Evolutionary conservation across 2,329 filamentous ascomycete genomes (phyloP).

Genomic region (Colletotrichum sp.): DNA sequence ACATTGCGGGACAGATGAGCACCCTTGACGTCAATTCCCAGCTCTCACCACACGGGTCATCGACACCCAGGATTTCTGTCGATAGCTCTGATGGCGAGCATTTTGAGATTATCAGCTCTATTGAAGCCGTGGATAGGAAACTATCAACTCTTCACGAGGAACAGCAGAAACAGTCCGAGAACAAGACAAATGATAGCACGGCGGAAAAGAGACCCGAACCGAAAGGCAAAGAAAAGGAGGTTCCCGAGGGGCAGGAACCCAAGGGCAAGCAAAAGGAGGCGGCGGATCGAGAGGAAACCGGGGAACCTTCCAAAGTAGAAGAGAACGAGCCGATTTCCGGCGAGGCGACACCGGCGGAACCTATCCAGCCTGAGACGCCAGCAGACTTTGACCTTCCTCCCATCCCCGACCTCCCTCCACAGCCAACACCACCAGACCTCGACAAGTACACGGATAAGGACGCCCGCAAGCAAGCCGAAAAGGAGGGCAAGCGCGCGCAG

Average conservation of each 20-base stretch:
- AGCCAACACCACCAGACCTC: constrained; percentile 62
- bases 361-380: neutral
- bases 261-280: constrained; percentile 10
- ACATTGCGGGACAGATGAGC: neutral
- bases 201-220: neutral
- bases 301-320: neutral
- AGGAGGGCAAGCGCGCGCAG: constrained; percentile 65
- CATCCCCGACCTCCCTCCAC: constrained; percentile 55
- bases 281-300: neutral
- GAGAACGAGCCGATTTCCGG: too few relatives aligned
- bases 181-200: neutral
- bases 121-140: neutral
- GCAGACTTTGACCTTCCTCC: constrained; percentile 37
- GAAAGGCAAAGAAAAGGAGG: neutral
- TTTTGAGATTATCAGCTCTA: neutral
- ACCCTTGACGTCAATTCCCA: neutral
- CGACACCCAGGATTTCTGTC: constrained; percentile 48
- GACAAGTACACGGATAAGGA: constrained; percentile 66
- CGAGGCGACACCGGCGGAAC: neutral
- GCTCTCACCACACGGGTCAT: neutral
- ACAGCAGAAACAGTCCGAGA: neutral
- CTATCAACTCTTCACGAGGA: constrained; percentile 8
- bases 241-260: neutral
- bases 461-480: constrained; percentile 70
- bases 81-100: constrained; percentile 46